Conservation (phyloP, 768 basidiomycete genomes). For the Pleurotus citrinopileatus region DNA sequence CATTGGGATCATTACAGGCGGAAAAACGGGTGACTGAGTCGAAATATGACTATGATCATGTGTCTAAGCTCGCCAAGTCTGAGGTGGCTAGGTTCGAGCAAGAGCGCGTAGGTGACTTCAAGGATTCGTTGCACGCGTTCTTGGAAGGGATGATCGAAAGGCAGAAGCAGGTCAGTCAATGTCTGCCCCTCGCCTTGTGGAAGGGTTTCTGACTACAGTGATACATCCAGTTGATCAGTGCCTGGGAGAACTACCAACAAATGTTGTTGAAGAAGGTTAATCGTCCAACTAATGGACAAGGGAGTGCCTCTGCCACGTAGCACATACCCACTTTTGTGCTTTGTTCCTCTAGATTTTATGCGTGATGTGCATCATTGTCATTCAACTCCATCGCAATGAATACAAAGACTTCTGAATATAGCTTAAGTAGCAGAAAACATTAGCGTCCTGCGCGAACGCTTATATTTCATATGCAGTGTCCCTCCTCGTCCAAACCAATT, state of each 20-base stretch:
- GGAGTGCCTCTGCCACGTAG: neutral
- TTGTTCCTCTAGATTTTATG: neutral
- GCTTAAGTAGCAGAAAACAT: too few relatives aligned
- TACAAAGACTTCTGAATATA: too few relatives aligned
- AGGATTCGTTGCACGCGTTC: slow-evolving; percentile 76
- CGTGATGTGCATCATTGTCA: too few relatives aligned
- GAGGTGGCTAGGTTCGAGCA: slow-evolving; percentile 91
- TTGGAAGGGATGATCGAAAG: slow-evolving; percentile 82
- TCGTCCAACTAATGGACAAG: neutral
- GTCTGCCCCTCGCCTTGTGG: neutral
- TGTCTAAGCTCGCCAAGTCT: slow-evolving; percentile 82
- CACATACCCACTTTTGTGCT: neutral
- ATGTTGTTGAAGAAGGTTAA: slow-evolving; percentile 52
- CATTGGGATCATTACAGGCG: slow-evolving; percentile 46
- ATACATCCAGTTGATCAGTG: slow-evolving; percentile 71
- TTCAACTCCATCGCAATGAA: too few relatives aligned
- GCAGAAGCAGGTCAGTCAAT: slow-evolving; percentile 68
- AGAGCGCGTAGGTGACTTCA: slow-evolving; percentile 93
- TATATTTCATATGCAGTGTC: too few relatives aligned
- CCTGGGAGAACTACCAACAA: slow-evolving; percentile 85
- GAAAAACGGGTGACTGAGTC: slow-evolving; percentile 83
- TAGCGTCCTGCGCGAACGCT: too few relatives aligned
- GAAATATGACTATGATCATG: slow-evolving; percentile 86
- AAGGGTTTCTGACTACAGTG: slow-evolving; percentile 2
- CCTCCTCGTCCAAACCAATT: slow-evolving; percentile 14